Evolutionary conservation across 2,329 filamentous ascomycete genomes (phyloP).

Genomic region (Plectosphaerella sp.): DNA sequence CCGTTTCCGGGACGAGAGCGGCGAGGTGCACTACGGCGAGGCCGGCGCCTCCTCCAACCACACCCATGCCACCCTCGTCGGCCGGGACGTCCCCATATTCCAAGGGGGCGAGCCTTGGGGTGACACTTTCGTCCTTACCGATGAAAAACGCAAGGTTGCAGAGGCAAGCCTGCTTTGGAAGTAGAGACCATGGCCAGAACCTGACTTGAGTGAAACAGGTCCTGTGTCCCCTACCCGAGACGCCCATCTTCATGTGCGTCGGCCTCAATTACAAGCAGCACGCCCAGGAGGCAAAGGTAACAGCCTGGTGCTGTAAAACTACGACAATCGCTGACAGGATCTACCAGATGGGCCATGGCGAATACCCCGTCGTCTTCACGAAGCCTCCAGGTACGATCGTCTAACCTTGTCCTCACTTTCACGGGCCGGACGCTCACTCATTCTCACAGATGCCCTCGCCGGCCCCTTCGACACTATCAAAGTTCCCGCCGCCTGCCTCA

Average conservation of each 20-base stretch:
- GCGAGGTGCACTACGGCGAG: no score
- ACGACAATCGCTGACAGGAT: conserved; percentile 5
- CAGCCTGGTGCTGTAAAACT: not conserved
- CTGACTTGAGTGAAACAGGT: not conserved
- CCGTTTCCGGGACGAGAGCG: no score
- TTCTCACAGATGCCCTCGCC: conserved; percentile 1
- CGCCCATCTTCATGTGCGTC: conserved; percentile 16
- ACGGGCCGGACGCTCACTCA: no score
- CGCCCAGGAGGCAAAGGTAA: conserved; percentile 18
- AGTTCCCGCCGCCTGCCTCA: conserved; percentile 33
- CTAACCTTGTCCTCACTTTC: no score
- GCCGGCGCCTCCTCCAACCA: no score
- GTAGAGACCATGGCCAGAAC: not conserved
- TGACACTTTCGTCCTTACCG: no score
- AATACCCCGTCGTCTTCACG: conserved; percentile 12
- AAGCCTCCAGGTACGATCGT: conserved; percentile 10
- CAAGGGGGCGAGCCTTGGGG: no score
- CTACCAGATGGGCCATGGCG: not conserved
- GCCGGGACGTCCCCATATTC: no score
- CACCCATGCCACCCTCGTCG: no score
- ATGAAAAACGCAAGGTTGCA: not conserved
- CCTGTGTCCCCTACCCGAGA: conserved; percentile 9
- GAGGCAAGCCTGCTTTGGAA: not conserved
- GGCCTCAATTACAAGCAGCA: conserved; percentile 19
- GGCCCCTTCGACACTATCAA: conserved; percentile 11